A percentile compares a stretch with the other conserved stretches of the same genome.
These are phyloP conservation scores for Termitomyces sp. DNA, from an alignment of 768 basidiomycete genomes.

Conservation along the genomic window DNA sequence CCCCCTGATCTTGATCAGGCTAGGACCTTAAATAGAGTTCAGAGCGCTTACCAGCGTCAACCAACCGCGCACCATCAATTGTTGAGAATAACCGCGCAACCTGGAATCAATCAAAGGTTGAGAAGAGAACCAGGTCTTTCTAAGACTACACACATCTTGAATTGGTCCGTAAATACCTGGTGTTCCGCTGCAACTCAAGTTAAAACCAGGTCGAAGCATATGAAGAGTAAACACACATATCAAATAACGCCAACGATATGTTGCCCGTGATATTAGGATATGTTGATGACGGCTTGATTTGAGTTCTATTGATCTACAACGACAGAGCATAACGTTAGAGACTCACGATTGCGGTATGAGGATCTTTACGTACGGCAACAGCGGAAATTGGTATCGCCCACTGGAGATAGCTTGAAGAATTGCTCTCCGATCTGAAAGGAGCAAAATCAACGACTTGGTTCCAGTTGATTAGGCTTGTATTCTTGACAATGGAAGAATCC, in stretches of 20 bases:
- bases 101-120: slow-evolving; percentile 28
- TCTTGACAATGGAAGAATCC: slow-evolving; percentile 61
- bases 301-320: slow-evolving; percentile 52
- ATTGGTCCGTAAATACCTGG: slow-evolving; percentile 73
- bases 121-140: not conserved
- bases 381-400: slow-evolving; percentile 63
- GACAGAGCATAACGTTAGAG: not conserved
- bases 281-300: slow-evolving; percentile 52
- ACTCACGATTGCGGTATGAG: not conserved
- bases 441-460: slow-evolving; percentile 71
- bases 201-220: not conserved
- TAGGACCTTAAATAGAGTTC: not conserved
- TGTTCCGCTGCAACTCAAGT: slow-evolving; percentile 46
- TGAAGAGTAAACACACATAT: slow-evolving; percentile 48
- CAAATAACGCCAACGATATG: slow-evolving; percentile 62
- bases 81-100: slow-evolving; percentile 60
- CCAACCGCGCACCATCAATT: slow-evolving; percentile 62
- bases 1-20: slow-evolving; percentile 34
- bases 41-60: slow-evolving; percentile 44
- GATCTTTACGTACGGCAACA: slow-evolving; percentile 40
- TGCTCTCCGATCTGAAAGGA: slow-evolving; percentile 53
- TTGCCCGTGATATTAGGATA: slow-evolving; percentile 54
- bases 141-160: slow-evolving; percentile 51
- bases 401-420: slow-evolving; percentile 65
- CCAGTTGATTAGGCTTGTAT: slow-evolving; percentile 62